These are phyloP conservation scores for Venturiaceae sp. DNA, from an alignment of 2,329 filamentous ascomycete genomes.

Conservation along the genomic window DNA sequence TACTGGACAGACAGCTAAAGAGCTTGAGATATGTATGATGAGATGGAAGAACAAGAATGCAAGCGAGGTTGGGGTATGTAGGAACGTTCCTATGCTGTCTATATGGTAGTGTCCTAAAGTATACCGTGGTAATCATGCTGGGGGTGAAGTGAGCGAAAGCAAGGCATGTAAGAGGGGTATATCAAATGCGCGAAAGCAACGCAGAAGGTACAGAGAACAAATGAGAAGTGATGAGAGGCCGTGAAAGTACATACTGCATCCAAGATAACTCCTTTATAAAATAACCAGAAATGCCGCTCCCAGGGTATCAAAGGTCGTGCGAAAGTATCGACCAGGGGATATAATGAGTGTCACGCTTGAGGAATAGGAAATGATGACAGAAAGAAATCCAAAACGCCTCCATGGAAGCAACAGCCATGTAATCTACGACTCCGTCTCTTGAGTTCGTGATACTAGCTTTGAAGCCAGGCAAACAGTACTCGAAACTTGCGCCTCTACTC, in stretches of 20 bases:
- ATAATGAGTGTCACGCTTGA: conserved; percentile 3
- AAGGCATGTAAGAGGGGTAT: no score
- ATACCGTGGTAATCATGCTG: not conserved
- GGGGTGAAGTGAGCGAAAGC: not conserved
- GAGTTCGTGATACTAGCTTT: no score
- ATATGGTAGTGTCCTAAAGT: no score
- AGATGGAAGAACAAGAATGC: not conserved
- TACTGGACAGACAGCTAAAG: not conserved
- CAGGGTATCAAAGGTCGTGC: conserved; percentile 1
- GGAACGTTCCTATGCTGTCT: not conserved
- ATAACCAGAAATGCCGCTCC: not conserved
- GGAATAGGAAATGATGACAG: not conserved
- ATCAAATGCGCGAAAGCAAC: not conserved
- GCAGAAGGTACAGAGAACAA: not conserved
- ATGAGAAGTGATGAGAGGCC: not conserved
- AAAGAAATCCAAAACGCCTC: not conserved
- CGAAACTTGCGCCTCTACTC: no score
- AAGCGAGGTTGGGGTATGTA: not conserved
- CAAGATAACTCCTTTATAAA: not conserved
- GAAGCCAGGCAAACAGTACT: no score
- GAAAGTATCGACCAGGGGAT: not conserved
- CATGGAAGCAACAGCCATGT: no score
- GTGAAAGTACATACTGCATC: not conserved
- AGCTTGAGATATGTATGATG: not conserved
- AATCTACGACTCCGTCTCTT: no score